These are phyloP conservation scores for Fonsecaea erecta DNA, from an alignment of 2,329 filamentous ascomycete genomes.

Conservation along the genomic window DNA sequence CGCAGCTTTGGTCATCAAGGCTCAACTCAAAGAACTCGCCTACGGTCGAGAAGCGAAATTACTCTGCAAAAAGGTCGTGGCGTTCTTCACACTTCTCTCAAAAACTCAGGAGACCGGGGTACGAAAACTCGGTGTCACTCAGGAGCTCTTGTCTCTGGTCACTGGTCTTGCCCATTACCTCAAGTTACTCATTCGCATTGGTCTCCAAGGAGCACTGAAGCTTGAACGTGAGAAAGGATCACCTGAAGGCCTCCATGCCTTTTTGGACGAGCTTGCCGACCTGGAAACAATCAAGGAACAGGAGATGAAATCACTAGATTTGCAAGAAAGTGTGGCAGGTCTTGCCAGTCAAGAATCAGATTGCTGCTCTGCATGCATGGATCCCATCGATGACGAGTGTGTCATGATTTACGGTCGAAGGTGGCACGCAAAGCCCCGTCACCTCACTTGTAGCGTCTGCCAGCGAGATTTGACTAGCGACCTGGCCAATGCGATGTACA, in stretches of 20 bases:
- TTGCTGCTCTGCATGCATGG: constrained; percentile 78
- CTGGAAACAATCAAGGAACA: constrained; percentile 78
- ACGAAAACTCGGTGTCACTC: constrained; percentile 90
- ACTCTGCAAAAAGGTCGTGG: constrained; percentile 98
- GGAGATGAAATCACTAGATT: constrained; percentile 67
- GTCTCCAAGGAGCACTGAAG: constrained; percentile 88
- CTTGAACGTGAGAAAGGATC: constrained; percentile 82
- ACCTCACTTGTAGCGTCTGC: constrained; percentile 73
- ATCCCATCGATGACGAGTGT: constrained; percentile 94
- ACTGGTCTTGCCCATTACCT: constrained; percentile 96
- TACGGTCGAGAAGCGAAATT: constrained; percentile 97
- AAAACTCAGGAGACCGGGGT: constrained; percentile 93
- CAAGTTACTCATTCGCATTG: constrained; percentile 95
- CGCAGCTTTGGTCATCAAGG: constrained; percentile 70
- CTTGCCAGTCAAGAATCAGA: constrained; percentile 79
- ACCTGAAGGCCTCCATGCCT: constrained; percentile 75
- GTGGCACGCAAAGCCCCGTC: constrained; percentile 75
- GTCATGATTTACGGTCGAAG: constrained; percentile 73
- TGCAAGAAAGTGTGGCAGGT: constrained; percentile 67
- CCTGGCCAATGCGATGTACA: constrained; percentile 73
- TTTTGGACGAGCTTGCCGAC: constrained; percentile 80
- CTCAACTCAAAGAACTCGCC: constrained; percentile 80
- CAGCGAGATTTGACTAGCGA: constrained; percentile 71
- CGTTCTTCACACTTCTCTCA: constrained; percentile 92
- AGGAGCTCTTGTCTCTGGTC: constrained; percentile 95